These are phyloP conservation scores for Yarrowia sp. DNA, from an alignment of 805 yeast genomes.

Conservation along the genomic window DNA sequence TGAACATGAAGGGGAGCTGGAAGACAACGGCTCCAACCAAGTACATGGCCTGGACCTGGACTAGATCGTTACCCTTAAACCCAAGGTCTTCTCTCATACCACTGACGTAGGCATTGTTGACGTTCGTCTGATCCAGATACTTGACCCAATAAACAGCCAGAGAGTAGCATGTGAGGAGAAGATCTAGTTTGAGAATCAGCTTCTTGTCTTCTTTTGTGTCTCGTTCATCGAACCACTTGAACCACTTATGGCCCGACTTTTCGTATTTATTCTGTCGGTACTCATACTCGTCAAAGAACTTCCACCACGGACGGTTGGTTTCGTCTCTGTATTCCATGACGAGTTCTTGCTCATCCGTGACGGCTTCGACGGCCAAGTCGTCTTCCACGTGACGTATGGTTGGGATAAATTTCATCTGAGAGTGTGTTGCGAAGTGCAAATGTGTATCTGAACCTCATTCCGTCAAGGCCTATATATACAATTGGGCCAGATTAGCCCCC, in stretches of 20 bases:
- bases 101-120: conserved; percentile 62
- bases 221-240: conserved; percentile 52
- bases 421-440: background rate
- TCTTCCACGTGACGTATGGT: background rate
- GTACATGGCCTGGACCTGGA: conserved; percentile 56
- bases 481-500: background rate
- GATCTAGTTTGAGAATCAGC: conserved; percentile 52
- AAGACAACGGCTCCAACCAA: conserved; percentile 57
- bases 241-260: conserved; percentile 45
- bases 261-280: conserved; percentile 45
- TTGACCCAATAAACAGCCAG: conserved; percentile 67
- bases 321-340: conserved; percentile 25
- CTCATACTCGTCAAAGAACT: conserved; percentile 56
- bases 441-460: background rate
- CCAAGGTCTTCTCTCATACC: conserved; percentile 57
- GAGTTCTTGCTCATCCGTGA: conserved; percentile 1
- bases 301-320: conserved; percentile 38
- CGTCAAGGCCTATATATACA: background rate
- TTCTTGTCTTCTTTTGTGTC: conserved; percentile 49
- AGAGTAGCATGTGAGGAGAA: conserved; percentile 53
- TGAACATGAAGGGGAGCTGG: conserved; percentile 59
- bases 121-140: conserved; percentile 57
- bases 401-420: conserved; percentile 1
- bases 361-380: background rate
- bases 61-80: conserved; percentile 59